Percentiles rank a stretch among this genome's conserved stretches.
Conservation (phyloP, 2,329 filamentous ascomycete species). For the Neurospora crassa region DNA sequence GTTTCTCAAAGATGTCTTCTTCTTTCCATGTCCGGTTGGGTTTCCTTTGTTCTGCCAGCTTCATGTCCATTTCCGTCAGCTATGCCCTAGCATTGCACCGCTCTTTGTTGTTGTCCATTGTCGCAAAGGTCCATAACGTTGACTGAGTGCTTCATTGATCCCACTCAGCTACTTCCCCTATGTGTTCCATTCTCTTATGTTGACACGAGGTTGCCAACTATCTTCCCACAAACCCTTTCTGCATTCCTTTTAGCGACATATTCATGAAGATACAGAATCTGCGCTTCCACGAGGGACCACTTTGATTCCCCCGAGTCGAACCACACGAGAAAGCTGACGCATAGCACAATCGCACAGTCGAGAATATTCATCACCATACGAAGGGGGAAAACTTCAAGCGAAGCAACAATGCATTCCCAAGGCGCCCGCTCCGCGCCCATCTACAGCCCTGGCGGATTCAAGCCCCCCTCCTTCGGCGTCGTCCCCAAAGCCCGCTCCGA, state of each 20-base stretch:
- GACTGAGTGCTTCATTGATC: not conserved
- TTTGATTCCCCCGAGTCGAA: not conserved
- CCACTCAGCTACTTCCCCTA: not conserved
- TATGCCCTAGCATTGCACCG: not conserved
- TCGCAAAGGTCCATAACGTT: not conserved
- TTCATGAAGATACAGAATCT: not conserved
- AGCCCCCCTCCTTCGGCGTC: not conserved
- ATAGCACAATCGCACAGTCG: not conserved
- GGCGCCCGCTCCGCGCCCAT: not conserved
- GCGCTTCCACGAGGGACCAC: not conserved
- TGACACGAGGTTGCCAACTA: not conserved
- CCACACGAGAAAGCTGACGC: not conserved
- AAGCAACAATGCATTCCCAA: not conserved
- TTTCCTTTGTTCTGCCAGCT: not conserved
- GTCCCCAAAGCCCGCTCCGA: not conserved
- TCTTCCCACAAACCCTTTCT: not conserved
- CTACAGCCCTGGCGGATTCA: not conserved
- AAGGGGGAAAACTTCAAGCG: too few relatives aligned
- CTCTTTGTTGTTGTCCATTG: not conserved
- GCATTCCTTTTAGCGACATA: not conserved
- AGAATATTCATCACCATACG: not conserved
- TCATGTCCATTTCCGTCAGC: constrained; percentile 2
- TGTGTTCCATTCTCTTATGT: not conserved
- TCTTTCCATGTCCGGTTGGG: not conserved
- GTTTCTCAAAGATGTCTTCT: not conserved